Evolutionary conservation across 257 asterid species (phyloP).

Genomic region (Craterostigma plantagineum): DNA sequence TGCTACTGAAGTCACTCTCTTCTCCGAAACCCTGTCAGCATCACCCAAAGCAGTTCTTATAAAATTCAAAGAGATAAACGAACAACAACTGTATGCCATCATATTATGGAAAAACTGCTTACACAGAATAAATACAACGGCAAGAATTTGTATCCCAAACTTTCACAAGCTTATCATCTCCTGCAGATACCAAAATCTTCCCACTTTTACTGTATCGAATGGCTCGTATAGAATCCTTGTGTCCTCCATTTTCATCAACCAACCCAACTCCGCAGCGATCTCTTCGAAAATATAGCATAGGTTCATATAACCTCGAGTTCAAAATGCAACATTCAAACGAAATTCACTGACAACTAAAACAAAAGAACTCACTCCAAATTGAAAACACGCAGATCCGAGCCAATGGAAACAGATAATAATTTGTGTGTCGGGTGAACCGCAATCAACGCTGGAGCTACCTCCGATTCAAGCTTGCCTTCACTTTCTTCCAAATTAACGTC

Average conservation of each 20-base stretch:
- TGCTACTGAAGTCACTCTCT: conserved; percentile 86
- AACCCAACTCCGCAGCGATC: conserved; percentile 28
- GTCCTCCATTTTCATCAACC: conserved; percentile 34
- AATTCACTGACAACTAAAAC: neutral
- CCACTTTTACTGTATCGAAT: conserved; percentile 60
- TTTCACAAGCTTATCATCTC: conserved; percentile 87
- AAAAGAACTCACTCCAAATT: conserved; percentile 29
- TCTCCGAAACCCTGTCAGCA: conserved; percentile 56
- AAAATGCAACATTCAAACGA: too few species aligned
- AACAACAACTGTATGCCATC: neutral
- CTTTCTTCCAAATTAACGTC: conserved; percentile 36
- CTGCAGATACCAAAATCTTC: conserved; percentile 60
- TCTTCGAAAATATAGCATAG: conserved; percentile 20
- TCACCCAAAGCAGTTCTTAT: conserved; percentile 5
- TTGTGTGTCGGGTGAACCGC: conserved; percentile 53
- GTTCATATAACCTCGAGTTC: neutral
- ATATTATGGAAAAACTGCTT: conserved; percentile 16
- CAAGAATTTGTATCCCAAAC: conserved; percentile 64
- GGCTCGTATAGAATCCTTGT: conserved; percentile 72
- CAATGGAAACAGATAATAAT: conserved; percentile 48
- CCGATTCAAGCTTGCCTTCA: conserved; percentile 46
- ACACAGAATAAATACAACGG: conserved; percentile 62
- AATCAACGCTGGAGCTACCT: conserved; percentile 72
- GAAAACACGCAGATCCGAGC: conserved; percentile 67
- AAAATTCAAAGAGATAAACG: neutral